Conservation (phyloP, 176 grass and related monocot genomes). For the Avena insularis region DNA sequence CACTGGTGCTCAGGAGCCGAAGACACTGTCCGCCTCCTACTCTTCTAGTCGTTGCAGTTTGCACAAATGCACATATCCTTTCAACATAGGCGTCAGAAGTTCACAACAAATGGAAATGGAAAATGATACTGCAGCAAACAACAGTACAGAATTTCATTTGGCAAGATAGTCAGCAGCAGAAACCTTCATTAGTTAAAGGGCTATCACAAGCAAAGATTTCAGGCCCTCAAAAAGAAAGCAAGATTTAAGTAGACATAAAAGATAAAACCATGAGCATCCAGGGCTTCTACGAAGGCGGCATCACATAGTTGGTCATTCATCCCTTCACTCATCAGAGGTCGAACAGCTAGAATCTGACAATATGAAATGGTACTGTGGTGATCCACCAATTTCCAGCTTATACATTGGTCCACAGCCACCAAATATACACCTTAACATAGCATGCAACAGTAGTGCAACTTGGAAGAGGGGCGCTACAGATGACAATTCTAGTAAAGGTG, state of each 20-base stretch:
- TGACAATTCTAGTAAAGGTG: neutral
- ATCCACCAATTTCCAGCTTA: constrained; percentile 18
- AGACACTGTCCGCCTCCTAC: too few species aligned
- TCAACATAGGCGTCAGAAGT: too few species aligned
- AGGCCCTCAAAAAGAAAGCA: neutral
- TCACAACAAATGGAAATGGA: neutral
- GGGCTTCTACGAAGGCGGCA: neutral
- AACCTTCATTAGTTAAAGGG: too few species aligned
- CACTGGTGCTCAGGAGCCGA: too few species aligned
- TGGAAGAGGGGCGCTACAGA: neutral
- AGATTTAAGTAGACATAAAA: neutral
- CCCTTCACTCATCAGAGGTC: neutral
- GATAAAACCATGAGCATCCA: neutral
- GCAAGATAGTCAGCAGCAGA: too few species aligned
- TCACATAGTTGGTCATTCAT: constrained; percentile 5
- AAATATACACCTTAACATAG: neutral
- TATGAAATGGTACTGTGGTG: neutral
- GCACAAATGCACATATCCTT: too few species aligned
- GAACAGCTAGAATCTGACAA: neutral
- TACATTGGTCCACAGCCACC: neutral
- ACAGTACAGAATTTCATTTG: too few species aligned
- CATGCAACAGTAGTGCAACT: neutral
- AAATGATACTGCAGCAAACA: too few species aligned
- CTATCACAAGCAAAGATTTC: too few species aligned
- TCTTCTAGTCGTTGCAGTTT: too few species aligned